Conservation (phyloP, 2,329 filamentous ascomycete species). For the Alternaria novae-zelandiae region DNA sequence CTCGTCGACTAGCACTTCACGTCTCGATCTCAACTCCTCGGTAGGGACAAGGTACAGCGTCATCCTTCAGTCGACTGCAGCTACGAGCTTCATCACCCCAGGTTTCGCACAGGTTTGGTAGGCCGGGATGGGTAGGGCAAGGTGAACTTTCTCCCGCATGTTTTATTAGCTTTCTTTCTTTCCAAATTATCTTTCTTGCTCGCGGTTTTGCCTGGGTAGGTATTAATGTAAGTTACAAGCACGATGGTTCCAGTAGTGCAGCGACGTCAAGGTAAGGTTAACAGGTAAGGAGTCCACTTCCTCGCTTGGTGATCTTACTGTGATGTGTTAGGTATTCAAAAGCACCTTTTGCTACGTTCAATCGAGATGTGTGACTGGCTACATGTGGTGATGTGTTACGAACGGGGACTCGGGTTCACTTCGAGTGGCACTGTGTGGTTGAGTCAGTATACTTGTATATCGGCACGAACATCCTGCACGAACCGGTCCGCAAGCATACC, state of each 20-base stretch:
- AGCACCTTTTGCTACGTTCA: neutral
- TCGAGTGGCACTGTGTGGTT: no score
- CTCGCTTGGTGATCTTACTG: constrained; percentile 39
- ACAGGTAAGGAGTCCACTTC: constrained; percentile 35
- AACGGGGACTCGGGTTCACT: no score
- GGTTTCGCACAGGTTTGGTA: neutral
- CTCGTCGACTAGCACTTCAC: neutral
- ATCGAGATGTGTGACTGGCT: no score
- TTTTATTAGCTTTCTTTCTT: constrained; percentile 23
- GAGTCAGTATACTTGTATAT: no score
- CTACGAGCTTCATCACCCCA: neutral
- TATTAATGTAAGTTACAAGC: constrained; percentile 33
- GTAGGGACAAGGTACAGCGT: neutral
- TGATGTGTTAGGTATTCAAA: constrained; percentile 4
- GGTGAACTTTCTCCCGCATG: constrained; percentile 29
- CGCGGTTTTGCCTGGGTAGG: constrained; percentile 25
- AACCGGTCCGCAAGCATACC: no score
- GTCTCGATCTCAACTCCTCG: neutral
- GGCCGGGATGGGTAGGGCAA: constrained; percentile 28
- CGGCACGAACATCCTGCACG: no score
- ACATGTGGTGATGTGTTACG: no score
- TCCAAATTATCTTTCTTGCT: neutral
- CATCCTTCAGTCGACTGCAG: neutral
- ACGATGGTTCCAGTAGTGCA: constrained; percentile 3
- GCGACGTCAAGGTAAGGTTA: constrained; percentile 33